Evolutionary conservation across 805 yeast species (phyloP).

Genomic region (Cyberlindnera mrakii): DNA sequence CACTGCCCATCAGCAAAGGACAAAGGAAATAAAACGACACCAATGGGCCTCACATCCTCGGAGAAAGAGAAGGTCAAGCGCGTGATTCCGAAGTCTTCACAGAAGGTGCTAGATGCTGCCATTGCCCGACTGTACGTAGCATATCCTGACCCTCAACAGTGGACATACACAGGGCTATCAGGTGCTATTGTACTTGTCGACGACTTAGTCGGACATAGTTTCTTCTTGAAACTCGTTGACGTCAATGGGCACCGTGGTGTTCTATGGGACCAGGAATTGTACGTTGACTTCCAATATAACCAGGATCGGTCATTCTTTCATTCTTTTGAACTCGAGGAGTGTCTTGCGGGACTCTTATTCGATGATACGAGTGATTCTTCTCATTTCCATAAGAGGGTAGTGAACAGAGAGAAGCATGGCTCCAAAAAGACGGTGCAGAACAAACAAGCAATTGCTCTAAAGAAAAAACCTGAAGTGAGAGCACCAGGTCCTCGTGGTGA

Average conservation of each 20-base stretch:
- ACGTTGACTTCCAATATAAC: conserved; percentile 79
- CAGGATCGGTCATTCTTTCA: conserved; percentile 96
- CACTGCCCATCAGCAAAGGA: not conserved
- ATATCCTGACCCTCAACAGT: conserved; percentile 70
- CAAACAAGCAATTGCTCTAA: conserved; percentile 81
- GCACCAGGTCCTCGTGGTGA: conserved; percentile 26
- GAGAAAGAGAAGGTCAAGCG: conserved; percentile 91
- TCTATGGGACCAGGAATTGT: conserved; percentile 95
- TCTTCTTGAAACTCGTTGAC: conserved; percentile 85
- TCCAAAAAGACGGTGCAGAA: conserved; percentile 81
- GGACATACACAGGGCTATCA: conserved; percentile 83
- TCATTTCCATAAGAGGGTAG: conserved; percentile 75
- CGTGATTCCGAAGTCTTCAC: conserved; percentile 80
- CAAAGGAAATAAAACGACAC: not conserved
- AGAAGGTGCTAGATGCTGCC: conserved; percentile 84
- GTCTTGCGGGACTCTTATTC: conserved; percentile 79
- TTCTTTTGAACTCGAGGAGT: conserved; percentile 88
- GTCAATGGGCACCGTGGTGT: conserved; percentile 79
- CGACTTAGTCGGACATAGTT: conserved; percentile 91
- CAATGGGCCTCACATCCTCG: conserved; percentile 32
- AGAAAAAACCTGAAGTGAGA: conserved; percentile 36
- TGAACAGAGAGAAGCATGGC: conserved; percentile 71
- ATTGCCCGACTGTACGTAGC: conserved; percentile 88
- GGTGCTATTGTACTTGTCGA: conserved; percentile 89
- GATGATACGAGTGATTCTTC: conserved; percentile 87